Conservation (phyloP, 352 stramenopile species). For the Globisporangium acanthophoron region DNA sequence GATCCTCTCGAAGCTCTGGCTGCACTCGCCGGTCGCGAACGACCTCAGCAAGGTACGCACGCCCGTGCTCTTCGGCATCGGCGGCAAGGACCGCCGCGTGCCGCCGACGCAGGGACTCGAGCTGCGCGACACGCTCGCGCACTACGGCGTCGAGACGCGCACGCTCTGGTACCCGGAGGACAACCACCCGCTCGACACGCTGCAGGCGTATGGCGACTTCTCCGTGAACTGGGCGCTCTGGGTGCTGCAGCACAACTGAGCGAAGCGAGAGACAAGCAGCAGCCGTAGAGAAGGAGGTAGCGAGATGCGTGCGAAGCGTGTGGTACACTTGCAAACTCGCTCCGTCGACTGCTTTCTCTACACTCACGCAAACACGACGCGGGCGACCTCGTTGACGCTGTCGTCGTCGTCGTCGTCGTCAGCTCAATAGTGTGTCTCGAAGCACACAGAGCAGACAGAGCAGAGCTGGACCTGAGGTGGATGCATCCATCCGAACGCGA, state of each 20-base stretch:
- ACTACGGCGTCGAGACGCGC: constrained; percentile 43
- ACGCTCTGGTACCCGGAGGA: constrained; percentile 75
- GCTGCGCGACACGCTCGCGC: constrained; percentile 85
- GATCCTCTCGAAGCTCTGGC: constrained; percentile 80
- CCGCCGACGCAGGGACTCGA: constrained; percentile 90
- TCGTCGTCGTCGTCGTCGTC: too few species aligned
- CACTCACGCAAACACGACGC: too few species aligned
- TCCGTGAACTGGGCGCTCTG: constrained; percentile 72
- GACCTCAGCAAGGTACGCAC: constrained; percentile 84
- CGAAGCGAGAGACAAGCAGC: not conserved
- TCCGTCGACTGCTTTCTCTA: too few species aligned
- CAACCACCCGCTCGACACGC: constrained; percentile 59
- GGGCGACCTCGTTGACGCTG: too few species aligned
- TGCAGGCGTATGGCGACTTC: constrained; percentile 67
- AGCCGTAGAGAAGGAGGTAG: not conserved
- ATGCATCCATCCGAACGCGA: not conserved
- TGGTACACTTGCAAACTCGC: too few species aligned
- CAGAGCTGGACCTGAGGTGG: too few species aligned
- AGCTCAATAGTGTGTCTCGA: too few species aligned
- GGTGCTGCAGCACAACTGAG: constrained; percentile 53
- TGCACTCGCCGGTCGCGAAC: constrained; percentile 82
- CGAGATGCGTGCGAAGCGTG: not conserved
- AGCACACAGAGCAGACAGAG: too few species aligned
- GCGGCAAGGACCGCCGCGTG: constrained; percentile 89
- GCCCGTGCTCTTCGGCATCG: constrained; percentile 89